Conservation (phyloP, 352 stramenopile genomes). For the Pythium utonaiense region DNA sequence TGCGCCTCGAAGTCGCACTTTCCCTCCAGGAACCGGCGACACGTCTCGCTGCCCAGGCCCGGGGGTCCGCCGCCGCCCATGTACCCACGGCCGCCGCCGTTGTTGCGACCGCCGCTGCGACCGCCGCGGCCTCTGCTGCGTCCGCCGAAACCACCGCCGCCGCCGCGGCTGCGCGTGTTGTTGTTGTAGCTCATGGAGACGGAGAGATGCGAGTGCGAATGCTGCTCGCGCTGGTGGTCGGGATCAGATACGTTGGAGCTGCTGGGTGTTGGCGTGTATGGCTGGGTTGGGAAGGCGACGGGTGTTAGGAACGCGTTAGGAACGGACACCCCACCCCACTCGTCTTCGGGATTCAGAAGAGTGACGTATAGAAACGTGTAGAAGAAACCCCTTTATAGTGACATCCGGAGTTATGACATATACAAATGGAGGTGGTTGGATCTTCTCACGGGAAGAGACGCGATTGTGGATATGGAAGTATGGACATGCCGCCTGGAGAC, state of each 20-base stretch:
- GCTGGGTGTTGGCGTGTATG: neutral
- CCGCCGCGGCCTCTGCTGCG: constrained; percentile 42
- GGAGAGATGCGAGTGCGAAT: neutral
- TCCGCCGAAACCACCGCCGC: constrained; percentile 52
- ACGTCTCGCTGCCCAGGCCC: constrained; percentile 60
- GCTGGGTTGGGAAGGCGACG: constrained; percentile 8
- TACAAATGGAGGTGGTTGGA: neutral
- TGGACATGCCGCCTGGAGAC: neutral
- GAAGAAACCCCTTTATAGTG: neutral
- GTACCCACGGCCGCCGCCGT: constrained; percentile 33
- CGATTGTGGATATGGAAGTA: neutral
- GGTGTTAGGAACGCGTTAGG: neutral
- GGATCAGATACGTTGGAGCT: no score
- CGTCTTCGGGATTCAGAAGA: neutral
- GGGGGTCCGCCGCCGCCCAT: constrained; percentile 26
- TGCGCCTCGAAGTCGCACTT: constrained; percentile 55
- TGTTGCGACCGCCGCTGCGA: constrained; percentile 30
- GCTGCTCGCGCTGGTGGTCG: neutral
- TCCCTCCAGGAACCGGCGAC: constrained; percentile 56
- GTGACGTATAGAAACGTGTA: constrained; percentile 4
- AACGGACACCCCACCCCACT: neutral
- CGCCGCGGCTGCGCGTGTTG: constrained; percentile 33
- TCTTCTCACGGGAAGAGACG: neutral
- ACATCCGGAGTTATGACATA: neutral
- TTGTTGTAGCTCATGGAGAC: constrained; percentile 62